A percentile compares a stretch with the other conserved stretches of the same genome.
These are phyloP conservation scores for Sporobolomyces roseus DNA, from an alignment of 768 basidiomycete genomes.

Conservation along the genomic window DNA sequence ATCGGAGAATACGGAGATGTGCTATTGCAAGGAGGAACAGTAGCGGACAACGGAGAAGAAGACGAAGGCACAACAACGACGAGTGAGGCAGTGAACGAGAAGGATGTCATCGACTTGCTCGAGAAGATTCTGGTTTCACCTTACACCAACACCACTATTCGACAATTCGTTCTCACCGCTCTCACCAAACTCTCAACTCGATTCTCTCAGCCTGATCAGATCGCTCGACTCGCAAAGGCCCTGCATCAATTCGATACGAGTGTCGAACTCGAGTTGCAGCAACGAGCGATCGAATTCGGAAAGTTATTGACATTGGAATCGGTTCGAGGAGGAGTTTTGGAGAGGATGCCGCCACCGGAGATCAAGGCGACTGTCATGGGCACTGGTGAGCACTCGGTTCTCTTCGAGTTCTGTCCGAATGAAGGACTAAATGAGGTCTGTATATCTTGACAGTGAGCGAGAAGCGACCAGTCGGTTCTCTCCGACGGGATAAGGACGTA, in stretches of 20 bases:
- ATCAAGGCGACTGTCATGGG: constrained; percentile 96
- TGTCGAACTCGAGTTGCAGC: constrained; percentile 90
- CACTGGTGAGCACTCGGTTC: constrained; percentile 57
- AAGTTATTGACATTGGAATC: constrained; percentile 67
- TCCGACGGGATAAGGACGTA: constrained; percentile 70
- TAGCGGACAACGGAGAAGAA: constrained; percentile 60
- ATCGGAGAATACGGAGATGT: constrained; percentile 95
- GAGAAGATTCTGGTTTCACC: constrained; percentile 85
- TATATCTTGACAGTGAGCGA: constrained; percentile 57
- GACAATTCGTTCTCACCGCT: constrained; percentile 86
- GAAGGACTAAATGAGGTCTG: not conserved
- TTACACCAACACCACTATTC: constrained; percentile 82
- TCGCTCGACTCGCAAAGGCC: constrained; percentile 72
- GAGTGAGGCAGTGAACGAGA: constrained; percentile 61
- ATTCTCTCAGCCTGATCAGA: constrained; percentile 61
- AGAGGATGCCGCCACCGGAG: constrained; percentile 99
- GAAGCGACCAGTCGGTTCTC: constrained; percentile 91
- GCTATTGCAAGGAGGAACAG: constrained; percentile 62
- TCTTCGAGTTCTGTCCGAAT: constrained; percentile 41
- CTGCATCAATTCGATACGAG: constrained; percentile 78
- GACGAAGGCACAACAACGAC: constrained; percentile 71
- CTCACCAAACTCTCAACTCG: constrained; percentile 87
- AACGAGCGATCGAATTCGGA: constrained; percentile 91
- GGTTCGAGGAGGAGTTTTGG: constrained; percentile 76
- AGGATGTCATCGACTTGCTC: constrained; percentile 78